Conservation (phyloP, 805 yeast species). For the Candida dajiaensis region DNA sequence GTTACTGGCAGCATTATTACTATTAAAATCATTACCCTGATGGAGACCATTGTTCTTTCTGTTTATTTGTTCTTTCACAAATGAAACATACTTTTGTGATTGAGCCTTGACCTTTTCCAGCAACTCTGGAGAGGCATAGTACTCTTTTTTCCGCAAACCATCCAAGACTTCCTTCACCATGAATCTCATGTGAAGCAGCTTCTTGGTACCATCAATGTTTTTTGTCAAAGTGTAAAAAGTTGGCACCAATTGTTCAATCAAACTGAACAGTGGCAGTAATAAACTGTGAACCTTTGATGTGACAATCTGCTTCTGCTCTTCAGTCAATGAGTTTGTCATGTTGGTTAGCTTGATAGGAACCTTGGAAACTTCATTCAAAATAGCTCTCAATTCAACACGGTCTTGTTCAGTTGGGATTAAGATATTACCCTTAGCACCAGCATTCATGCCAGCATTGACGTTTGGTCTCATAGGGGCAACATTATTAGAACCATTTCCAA, state of each 20-base stretch:
- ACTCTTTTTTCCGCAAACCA: conserved; percentile 56
- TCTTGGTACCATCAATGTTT: conserved; percentile 67
- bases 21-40: conserved; percentile 1
- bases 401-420: conserved; percentile 51
- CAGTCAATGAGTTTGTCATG: conserved; percentile 53
- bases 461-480: neutral
- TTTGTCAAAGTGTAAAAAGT: conserved; percentile 72
- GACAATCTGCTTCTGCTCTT: conserved; percentile 58
- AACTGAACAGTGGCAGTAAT: conserved; percentile 46
- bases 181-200: conserved; percentile 70
- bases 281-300: conserved; percentile 47
- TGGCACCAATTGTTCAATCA: conserved; percentile 73
- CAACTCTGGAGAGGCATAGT: conserved; percentile 66
- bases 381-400: conserved; percentile 52
- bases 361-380: conserved; percentile 63
- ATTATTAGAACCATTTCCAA: neutral
- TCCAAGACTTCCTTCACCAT: conserved; percentile 76
- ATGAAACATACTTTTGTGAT: conserved; percentile 67
- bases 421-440: conserved; percentile 14
- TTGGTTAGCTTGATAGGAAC: conserved; percentile 64
- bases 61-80: conserved; percentile 58
- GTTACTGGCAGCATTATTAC: conserved; percentile 7
- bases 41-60: conserved; percentile 24
- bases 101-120: conserved; percentile 66
- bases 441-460: conserved; percentile 8